Evolutionary conservation across 768 basidiomycete genomes (phyloP), one percentile per base, ranked within the genome.

Genomic region (Auricularia heimuer): DNA sequence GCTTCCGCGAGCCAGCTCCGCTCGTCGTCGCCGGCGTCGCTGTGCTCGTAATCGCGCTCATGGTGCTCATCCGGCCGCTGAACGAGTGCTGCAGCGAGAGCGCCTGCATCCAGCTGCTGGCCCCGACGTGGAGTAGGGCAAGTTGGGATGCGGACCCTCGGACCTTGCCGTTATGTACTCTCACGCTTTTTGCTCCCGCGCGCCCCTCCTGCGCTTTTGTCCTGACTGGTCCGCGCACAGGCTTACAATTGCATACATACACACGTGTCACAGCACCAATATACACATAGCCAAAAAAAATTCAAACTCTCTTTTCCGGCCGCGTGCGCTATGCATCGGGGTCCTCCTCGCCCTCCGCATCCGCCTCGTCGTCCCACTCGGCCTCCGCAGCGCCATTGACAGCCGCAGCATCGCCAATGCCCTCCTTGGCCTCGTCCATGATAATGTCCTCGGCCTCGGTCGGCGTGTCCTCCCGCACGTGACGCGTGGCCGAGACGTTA

Each of bases 1-100:
- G 86, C 77, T 92, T 92, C 80, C 90, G 86, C 68, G 86, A 84
- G 60, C 29, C 29, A 29, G 83, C 78, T 68, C 88, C 78, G 56
- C 88, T 84, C 65, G 90, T 87, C 54, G 89, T 89, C 65, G 85
- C 83, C 44, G 62, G 63, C 24, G 64, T 65, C 64, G 61, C 47
- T 16, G 64, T 61, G 64, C 60, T 65, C 60, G 60, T 47, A 8
- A 54, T 62, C 42, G 39, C 42, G 56, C 56, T 60, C 56, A 60
- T 60, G 24, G 56, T 60, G 56, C 56, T 60, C 34, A 35, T 29
- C 56, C 56, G 34, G 8, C 56, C 29, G 56, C 24, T 8, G 56
- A 51, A 51, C 47, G 47, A 51, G 18, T 51, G 47, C 47, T 16
- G 21, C 18, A 18, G 47, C 47, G 21, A 18, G 18, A 51, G 18